These are phyloP conservation scores for Penicillium pancosmium DNA, from an alignment of 495 filamentous ascomycete genomes.

Conservation along the genomic window DNA sequence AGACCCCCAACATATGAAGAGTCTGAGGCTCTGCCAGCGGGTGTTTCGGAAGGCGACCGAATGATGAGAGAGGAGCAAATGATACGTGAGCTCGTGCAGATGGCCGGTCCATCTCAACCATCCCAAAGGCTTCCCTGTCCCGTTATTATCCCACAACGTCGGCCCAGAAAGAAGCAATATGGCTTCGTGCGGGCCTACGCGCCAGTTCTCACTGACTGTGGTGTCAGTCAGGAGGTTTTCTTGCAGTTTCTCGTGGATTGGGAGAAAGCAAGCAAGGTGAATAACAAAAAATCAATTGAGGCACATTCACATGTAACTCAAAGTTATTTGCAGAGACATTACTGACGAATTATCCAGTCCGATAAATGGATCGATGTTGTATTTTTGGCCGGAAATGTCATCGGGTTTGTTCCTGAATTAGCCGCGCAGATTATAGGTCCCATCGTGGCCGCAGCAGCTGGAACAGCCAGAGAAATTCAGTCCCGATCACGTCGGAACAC, in stretches of 20 bases:
- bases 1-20: conserved; percentile 6
- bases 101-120: conserved; percentile 16
- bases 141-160: conserved; percentile 30
- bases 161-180: conserved; percentile 25
- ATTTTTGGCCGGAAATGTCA: conserved; percentile 11
- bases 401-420: conserved; percentile 8
- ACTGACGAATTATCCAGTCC: conserved; percentile 6
- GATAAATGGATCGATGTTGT: conserved; percentile 17
- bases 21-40: not conserved
- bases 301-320: too few species aligned
- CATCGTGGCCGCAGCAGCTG: conserved; percentile 13
- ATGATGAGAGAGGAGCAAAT: conserved; percentile 15
- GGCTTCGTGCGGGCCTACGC: conserved; percentile 21
- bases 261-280: conserved; percentile 19
- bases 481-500: conserved; percentile 16
- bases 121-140: conserved; percentile 20
- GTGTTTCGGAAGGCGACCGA: conserved; percentile 1
- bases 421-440: conserved; percentile 8
- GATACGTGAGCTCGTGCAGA: conserved; percentile 15
- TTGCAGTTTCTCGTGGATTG: conserved; percentile 16
- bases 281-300: not conserved
- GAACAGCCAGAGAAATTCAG: conserved; percentile 18
- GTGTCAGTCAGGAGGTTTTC: conserved; percentile 21
- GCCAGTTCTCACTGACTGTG: conserved; percentile 15
- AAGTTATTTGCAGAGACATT: not conserved